These are phyloP conservation scores for Solanum hybrid DNA, from an alignment of 305 asterid genomes.

Conservation along the genomic window DNA sequence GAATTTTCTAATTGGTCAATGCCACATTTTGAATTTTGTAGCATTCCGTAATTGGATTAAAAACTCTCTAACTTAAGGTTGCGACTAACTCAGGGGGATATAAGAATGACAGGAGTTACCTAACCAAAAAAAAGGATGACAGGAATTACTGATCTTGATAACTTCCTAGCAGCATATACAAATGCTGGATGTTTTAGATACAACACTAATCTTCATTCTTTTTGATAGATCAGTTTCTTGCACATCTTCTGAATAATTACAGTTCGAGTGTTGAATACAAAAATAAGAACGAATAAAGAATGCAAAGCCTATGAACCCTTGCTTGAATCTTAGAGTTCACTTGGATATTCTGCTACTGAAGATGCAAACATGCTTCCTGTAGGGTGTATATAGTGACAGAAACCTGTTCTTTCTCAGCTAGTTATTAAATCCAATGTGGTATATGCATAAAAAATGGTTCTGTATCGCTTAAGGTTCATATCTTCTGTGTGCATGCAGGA, in stretches of 20 bases:
- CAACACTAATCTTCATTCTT: background rate
- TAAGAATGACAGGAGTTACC: background rate
- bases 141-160: background rate
- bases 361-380: background rate
- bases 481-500: conserved; percentile 17
- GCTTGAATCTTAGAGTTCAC: background rate
- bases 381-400: background rate
- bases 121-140: background rate
- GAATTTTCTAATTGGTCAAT: background rate
- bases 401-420: background rate
- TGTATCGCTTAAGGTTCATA: background rate
- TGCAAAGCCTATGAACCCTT: background rate
- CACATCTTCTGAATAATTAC: background rate
- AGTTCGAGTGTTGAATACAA: background rate
- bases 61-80: background rate
- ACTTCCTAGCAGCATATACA: background rate
- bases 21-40: background rate
- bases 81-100: background rate
- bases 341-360: background rate
- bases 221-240: background rate
- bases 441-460: background rate
- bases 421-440: background rate
- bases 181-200: background rate
- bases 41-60: background rate
- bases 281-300: background rate